Evolutionary conservation across 129 eudicot species (phyloP), one percentile per base, ranked within the genome.

Genomic region (Sambucus nigra): DNA sequence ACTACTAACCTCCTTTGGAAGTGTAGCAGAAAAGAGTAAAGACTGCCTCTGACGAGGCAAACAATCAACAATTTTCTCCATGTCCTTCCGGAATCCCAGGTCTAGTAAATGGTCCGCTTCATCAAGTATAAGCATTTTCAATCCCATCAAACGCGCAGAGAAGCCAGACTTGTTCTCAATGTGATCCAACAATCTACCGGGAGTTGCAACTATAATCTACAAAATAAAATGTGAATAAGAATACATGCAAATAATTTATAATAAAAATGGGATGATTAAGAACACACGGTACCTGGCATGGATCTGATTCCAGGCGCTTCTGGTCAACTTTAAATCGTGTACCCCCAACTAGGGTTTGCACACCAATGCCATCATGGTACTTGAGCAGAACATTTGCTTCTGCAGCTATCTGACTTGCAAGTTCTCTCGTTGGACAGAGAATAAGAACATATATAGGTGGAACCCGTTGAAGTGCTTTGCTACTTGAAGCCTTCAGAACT

Each of bases 321-420:
- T 81, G 87, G 27, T 91, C 99, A 61, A 63, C 82, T 70, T 91
- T 91, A 57, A 86, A 91, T 24, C 95, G 86, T 32, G 99, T 82
- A n/a, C 99, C 99, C 27, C 99, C 99, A 53, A 77, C 76, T 69
- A 91, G 82, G 20, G 88, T 67, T 49, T 76, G 99, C 39, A 91
- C 95, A 33, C 94, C 95, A 47, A 91, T 53, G 65, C 84, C 82
- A 41, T 79, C 76, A 72, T 91, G 99, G 75, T 79, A 63, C 67
- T 79, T 91, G 20, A 91, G 65, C 62, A 91, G 50, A 18, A 77
- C 95, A 68, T 76, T 86, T 35, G 95, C 85, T 75, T 91, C 94
- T 53, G 99, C 99, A 67, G 89, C 73, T 68, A 91, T 76, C 73
- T 91, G 95, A 53, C 99, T 91, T 15, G 99, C 99, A 42, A 86